A percentile compares a stretch with the other conserved stretches of the same genome.
These are phyloP conservation scores for Coemansia sp. DNA, from an alignment of 192 early-diverging fungal genomes.

Conservation along the genomic window DNA sequence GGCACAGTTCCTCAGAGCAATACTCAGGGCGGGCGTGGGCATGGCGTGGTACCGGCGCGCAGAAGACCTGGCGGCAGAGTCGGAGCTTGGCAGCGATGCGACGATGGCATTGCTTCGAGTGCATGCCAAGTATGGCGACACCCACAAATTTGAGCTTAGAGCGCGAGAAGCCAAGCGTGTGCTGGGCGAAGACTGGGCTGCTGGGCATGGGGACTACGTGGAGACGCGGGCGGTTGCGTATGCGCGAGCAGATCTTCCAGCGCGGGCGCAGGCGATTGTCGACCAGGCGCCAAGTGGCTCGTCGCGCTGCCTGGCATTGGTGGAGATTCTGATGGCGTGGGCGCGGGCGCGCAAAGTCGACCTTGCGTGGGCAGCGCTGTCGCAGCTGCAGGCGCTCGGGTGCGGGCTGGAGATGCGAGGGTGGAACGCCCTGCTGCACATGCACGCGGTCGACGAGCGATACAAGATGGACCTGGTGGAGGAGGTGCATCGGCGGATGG, in stretches of 20 bases:
- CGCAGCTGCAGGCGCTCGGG: slow-evolving; percentile 22
- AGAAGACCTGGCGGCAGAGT: slow-evolving; percentile 11
- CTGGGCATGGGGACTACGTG: slow-evolving; percentile 8
- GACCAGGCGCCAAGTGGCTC: neutral
- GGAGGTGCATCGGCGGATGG: slow-evolving; percentile 30
- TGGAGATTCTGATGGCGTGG: slow-evolving; percentile 33
- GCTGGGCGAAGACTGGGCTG: slow-evolving; percentile 8
- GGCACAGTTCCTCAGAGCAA: slow-evolving; percentile 34
- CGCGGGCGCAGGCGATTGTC: slow-evolving; percentile 18
- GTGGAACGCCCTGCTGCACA: slow-evolving; percentile 44
- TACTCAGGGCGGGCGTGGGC: slow-evolving; percentile 19
- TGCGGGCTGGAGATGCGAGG: slow-evolving; percentile 22
- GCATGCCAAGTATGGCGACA: slow-evolving; percentile 36
- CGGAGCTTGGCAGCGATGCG: neutral
- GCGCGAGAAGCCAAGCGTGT: neutral
- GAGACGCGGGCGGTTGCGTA: slow-evolving; percentile 23
- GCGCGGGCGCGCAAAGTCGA: slow-evolving; percentile 18
- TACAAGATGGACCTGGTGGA: slow-evolving; percentile 36
- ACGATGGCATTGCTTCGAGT: slow-evolving; percentile 30
- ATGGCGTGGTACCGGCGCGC: slow-evolving; percentile 31
- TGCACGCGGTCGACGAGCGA: slow-evolving; percentile 45
- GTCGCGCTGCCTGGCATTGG: neutral
- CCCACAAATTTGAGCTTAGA: slow-evolving; percentile 8
- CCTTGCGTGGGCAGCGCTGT: slow-evolving; percentile 28
- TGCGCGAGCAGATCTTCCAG: slow-evolving; percentile 31